Evolutionary conservation across 768 basidiomycete species (phyloP).

Genomic region (Boletus rubroflammeus): DNA sequence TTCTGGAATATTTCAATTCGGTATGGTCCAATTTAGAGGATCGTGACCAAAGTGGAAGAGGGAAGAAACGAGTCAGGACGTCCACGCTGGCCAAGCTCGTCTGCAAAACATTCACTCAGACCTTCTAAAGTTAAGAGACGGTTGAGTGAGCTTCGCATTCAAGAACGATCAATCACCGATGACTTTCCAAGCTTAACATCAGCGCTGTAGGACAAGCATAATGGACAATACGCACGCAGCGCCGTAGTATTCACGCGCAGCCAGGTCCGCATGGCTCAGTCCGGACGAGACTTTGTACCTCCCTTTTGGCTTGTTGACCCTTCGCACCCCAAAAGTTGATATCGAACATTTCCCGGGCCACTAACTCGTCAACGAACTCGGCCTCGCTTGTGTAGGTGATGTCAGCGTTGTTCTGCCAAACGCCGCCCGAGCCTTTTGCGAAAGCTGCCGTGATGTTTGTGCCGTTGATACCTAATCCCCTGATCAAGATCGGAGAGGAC

Average conservation of each 20-base stretch:
- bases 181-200: neutral
- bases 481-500: conserved; percentile 15
- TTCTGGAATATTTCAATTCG: neutral
- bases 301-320: neutral
- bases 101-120: neutral
- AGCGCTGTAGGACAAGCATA: neutral
- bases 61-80: neutral
- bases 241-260: too few species aligned
- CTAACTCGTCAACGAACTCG: too few species aligned
- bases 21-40: neutral
- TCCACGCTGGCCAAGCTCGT: neutral
- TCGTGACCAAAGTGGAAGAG: neutral
- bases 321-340: neutral
- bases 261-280: too few species aligned
- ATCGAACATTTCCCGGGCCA: neutral
- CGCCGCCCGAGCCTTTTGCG: neutral
- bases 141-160: neutral
- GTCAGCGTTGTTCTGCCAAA: neutral
- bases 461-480: neutral
- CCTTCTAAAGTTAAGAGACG: neutral
- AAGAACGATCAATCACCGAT: neutral
- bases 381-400: neutral
- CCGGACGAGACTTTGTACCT: neutral
- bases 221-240: too few species aligned
- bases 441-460: neutral